These are phyloP conservation scores for Beta vulgaris DNA, from an alignment of 148 eudicot genomes.

Conservation along the genomic window DNA sequence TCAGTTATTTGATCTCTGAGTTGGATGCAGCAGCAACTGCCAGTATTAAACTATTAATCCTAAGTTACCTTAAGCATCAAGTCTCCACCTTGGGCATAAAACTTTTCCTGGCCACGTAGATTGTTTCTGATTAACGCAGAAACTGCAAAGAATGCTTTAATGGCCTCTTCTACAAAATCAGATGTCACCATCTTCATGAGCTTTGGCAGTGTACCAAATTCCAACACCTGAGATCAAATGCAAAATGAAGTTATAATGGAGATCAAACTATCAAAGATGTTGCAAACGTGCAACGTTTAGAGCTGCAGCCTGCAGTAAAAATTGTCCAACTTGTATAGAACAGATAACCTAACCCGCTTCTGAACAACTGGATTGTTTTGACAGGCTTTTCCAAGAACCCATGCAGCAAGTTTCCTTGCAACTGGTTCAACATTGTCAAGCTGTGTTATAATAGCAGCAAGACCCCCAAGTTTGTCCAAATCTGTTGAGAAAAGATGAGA, in stretches of 20 bases:
- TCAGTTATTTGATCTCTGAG: neutral
- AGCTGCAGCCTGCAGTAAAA: neutral
- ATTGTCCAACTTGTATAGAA: neutral
- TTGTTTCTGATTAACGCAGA: conserved; percentile 88
- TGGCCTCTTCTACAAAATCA: conserved; percentile 66
- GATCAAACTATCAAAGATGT: too few relatives aligned
- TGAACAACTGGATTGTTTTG: conserved; percentile 88
- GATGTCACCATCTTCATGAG: conserved; percentile 73
- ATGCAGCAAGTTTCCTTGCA: conserved; percentile 74
- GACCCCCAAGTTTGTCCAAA: conserved; percentile 82
- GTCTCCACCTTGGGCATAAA: conserved; percentile 73
- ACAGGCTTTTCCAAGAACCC: conserved; percentile 83
- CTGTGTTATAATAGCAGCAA: conserved; percentile 51
- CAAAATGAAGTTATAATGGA: neutral
- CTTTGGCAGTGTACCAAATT: conserved; percentile 52
- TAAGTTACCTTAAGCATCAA: conserved; percentile 73
- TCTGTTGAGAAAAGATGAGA: conserved; percentile 38
- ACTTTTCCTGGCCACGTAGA: conserved; percentile 52
- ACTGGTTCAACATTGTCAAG: conserved; percentile 55
- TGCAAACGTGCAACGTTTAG: too few relatives aligned
- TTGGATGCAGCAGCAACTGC: neutral
- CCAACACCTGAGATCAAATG: conserved; percentile 49
- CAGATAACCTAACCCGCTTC: conserved; percentile 55
- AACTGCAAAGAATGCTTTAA: conserved; percentile 79
- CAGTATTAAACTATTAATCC: neutral